A percentile compares a stretch with the other conserved stretches of the same genome.
Evolutionary conservation across 495 filamentous ascomycete species (phyloP).

Genomic region (Collariella sp.): DNA sequence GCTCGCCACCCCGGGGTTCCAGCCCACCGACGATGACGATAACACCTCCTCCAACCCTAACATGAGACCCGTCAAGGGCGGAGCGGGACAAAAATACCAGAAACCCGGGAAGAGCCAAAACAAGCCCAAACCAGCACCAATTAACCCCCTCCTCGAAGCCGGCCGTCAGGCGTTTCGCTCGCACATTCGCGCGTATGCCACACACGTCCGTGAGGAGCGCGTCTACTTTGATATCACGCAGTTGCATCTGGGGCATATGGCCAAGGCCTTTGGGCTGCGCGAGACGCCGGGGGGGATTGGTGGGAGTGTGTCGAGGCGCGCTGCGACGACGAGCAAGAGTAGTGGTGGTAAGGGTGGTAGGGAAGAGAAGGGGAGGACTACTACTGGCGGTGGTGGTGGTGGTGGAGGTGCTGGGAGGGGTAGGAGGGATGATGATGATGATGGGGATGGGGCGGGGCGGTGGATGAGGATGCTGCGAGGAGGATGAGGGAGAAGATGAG

Average conservation of each 20-base stretch:
- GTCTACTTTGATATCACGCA: constrained; percentile 78
- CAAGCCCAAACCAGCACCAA: constrained; percentile 2
- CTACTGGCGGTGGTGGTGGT: neutral
- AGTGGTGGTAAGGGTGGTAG: neutral
- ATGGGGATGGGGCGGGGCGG: constrained; percentile 31
- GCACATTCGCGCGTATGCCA: constrained; percentile 89
- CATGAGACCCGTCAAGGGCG: neutral
- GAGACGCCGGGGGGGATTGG: constrained; percentile 79
- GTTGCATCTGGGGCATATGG: constrained; percentile 85
- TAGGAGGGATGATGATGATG: constrained; percentile 29
- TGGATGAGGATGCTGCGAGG: constrained; percentile 53
- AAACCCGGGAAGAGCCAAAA: neutral
- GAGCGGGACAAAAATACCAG: neutral
- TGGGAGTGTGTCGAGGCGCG: constrained; percentile 34
- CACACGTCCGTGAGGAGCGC: constrained; percentile 77
- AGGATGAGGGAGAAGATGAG: constrained; percentile 79
- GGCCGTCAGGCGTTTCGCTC: constrained; percentile 79
- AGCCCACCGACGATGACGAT: constrained; percentile 20
- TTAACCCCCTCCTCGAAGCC: constrained; percentile 49
- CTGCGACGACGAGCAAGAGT: too few species aligned
- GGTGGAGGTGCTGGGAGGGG: constrained; percentile 5
- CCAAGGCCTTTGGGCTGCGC: constrained; percentile 83
- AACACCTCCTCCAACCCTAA: constrained; percentile 4
- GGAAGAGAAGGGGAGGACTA: too few species aligned
- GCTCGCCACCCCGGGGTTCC: constrained; percentile 22